Percentiles rank a stretch among this genome's conserved stretches.
Evolutionary conservation across 805 yeast species (phyloP).

Genomic region (Suhomyces sp.): DNA sequence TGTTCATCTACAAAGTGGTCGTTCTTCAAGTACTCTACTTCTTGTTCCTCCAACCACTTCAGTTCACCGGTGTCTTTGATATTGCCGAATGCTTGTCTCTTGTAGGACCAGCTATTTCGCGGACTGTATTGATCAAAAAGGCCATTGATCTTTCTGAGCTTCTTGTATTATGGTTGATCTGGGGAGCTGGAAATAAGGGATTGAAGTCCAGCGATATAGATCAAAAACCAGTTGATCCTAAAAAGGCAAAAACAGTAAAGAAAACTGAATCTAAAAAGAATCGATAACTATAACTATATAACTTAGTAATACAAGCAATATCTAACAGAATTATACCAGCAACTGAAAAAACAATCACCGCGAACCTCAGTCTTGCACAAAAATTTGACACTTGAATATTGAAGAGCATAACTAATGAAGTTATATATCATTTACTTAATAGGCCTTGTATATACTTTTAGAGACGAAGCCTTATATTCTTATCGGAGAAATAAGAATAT

Average conservation of each 20-base stretch:
- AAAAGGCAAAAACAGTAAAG: not conserved
- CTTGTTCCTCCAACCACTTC: constrained; percentile 2
- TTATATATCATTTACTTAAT: too few relatives aligned
- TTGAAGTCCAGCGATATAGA: not conserved
- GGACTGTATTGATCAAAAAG: not conserved
- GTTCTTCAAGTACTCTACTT: constrained; percentile 3
- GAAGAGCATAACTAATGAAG: too few relatives aligned
- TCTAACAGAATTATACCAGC: too few relatives aligned
- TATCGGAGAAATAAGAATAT: not conserved
- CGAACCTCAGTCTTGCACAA: too few relatives aligned
- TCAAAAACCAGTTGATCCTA: not conserved
- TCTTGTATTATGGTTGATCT: constrained; percentile 9
- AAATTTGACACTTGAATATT: too few relatives aligned
- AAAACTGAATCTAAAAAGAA: not conserved
- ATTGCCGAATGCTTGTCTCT: constrained; percentile 8
- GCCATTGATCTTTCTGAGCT: constrained; percentile 4
- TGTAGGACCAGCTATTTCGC: not conserved
- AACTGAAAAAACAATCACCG: too few relatives aligned
- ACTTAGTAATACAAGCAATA: too few relatives aligned
- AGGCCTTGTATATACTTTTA: too few relatives aligned
- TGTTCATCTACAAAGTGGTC: constrained; percentile 4
- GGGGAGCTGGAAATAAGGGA: constrained; percentile 7
- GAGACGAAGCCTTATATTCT: not conserved
- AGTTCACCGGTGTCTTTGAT: constrained; percentile 8
- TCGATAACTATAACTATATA: not conserved